phyloP scores from a whole-genome alignment of 192 early-diverging fungal species.

The Dispira parvispora region DNA sequence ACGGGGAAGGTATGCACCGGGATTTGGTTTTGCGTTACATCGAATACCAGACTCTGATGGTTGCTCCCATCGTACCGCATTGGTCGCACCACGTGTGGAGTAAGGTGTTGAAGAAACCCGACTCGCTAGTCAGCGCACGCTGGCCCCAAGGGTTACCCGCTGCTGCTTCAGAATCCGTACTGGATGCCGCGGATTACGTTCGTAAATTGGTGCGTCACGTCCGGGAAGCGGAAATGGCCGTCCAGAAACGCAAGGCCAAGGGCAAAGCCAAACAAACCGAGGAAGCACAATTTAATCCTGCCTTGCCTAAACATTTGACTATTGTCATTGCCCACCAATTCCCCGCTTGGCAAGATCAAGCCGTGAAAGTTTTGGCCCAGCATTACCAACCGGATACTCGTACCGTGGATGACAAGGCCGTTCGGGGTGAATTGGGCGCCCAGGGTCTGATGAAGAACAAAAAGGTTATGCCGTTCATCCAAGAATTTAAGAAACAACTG shows the following conservation, averaged over 20 bases:
- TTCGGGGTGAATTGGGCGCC: slow-evolving; percentile 41
- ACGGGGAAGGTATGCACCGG: slow-evolving; percentile 56
- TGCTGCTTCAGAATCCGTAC: slow-evolving; percentile 46
- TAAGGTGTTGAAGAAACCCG: slow-evolving; percentile 53
- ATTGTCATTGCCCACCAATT: slow-evolving; percentile 67
- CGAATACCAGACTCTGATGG: slow-evolving; percentile 63
- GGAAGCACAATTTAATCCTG: slow-evolving; percentile 29
- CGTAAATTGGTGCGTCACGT: slow-evolving; percentile 52
- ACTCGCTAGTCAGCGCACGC: slow-evolving; percentile 48
- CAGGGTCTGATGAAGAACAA: slow-evolving; percentile 83
- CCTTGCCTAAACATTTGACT: slow-evolving; percentile 48
- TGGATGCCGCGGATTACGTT: slow-evolving; percentile 66
- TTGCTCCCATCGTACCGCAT: slow-evolving; percentile 84
- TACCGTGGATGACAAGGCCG: slow-evolving; percentile 57
- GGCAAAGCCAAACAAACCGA: slow-evolving; percentile 30
- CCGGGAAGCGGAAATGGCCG: slow-evolving; percentile 59
- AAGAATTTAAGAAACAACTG: slow-evolving; percentile 75
- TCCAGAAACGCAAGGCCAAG: slow-evolving; percentile 66
- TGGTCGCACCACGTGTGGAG: slow-evolving; percentile 88
- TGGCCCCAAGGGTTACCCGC: slow-evolving; percentile 37
- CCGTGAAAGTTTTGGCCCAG: slow-evolving; percentile 35
- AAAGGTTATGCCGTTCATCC: slow-evolving; percentile 91
- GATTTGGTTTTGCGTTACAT: slow-evolving; percentile 73
- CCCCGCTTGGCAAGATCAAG: slow-evolving; percentile 87
- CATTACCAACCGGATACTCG: slow-evolving; percentile 32